Evolutionary conservation across 805 yeast genomes (phyloP).

Genomic region (Sugiyamaella smithiae): DNA sequence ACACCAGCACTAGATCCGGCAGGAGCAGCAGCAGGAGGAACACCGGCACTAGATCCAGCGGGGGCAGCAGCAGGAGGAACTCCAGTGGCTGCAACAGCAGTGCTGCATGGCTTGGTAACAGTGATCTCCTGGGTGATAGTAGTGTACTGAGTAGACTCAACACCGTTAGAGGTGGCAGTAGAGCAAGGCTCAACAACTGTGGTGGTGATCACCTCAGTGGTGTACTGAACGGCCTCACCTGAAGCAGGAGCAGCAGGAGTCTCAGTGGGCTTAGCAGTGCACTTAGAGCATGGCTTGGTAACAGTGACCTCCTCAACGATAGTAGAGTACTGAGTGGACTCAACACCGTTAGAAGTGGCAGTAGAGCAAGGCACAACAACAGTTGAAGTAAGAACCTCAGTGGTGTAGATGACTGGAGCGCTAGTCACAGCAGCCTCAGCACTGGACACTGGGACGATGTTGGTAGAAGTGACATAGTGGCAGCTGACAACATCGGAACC

Average conservation of each 20-base stretch:
- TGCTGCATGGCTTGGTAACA: background rate
- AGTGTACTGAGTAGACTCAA: conserved; percentile 2
- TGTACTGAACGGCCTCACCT: background rate
- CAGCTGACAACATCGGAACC: conserved; percentile 15
- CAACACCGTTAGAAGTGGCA: background rate
- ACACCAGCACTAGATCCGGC: background rate
- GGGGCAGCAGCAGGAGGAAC: conserved; percentile 2
- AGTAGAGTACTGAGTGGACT: conserved; percentile 5
- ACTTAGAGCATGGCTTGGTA: conserved; percentile 1
- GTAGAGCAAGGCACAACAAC: conserved; percentile 7
- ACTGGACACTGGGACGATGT: background rate
- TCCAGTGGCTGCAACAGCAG: too few relatives aligned
- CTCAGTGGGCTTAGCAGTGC: background rate
- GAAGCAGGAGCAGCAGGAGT: background rate
- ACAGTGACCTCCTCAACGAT: background rate
- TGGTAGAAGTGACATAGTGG: conserved; percentile 20
- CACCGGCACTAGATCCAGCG: background rate
- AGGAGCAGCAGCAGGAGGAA: background rate
- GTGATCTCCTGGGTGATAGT: background rate
- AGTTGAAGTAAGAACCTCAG: conserved; percentile 2
- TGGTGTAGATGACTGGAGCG: conserved; percentile 1
- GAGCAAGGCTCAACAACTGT: conserved; percentile 7
- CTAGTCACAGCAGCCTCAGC: conserved; percentile 4
- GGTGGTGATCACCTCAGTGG: conserved; percentile 8
- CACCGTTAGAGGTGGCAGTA: background rate